Evolutionary conservation across 805 yeast species (phyloP).

Genomic region (Candida incommunis): DNA sequence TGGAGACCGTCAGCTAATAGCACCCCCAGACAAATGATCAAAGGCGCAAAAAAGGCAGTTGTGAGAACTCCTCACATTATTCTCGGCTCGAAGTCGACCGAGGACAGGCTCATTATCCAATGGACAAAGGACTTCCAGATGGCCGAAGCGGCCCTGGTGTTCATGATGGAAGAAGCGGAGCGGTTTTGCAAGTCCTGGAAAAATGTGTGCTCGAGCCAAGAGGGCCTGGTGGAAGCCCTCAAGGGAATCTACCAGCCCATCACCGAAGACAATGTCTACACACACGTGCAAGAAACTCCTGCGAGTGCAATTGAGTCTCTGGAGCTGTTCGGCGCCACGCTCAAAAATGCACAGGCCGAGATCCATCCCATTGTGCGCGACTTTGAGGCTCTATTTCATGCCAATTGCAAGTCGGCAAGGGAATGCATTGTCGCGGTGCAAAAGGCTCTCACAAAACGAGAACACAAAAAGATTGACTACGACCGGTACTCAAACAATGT

Average conservation of each 20-base stretch:
- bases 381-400: constrained; percentile 12
- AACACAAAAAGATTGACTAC: constrained; percentile 24
- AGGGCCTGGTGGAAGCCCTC: constrained; percentile 9
- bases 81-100: constrained; percentile 20
- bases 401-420: constrained; percentile 12
- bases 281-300: constrained; percentile 19
- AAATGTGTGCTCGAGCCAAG: constrained; percentile 10
- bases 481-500: constrained; percentile 19
- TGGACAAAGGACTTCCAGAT: constrained; percentile 22
- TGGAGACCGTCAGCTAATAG: too few species aligned
- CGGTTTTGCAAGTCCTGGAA: constrained; percentile 14
- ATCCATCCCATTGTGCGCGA: constrained; percentile 13
- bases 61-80: constrained; percentile 23
- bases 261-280: constrained; percentile 15
- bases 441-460: constrained; percentile 21
- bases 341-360: constrained; percentile 12
- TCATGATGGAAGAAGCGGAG: constrained; percentile 13
- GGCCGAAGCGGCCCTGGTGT: constrained; percentile 19
- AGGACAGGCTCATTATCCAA: constrained; percentile 19
- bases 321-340: constrained; percentile 12
- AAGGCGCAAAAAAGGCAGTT: constrained; percentile 23
- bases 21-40: constrained; percentile 9
- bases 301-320: constrained; percentile 14
- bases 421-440: constrained; percentile 17
- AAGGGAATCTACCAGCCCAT: constrained; percentile 15